Evolutionary conservation across 2,329 filamentous ascomycete genomes (phyloP).

Genomic region (Rutstroemia sp.): DNA sequence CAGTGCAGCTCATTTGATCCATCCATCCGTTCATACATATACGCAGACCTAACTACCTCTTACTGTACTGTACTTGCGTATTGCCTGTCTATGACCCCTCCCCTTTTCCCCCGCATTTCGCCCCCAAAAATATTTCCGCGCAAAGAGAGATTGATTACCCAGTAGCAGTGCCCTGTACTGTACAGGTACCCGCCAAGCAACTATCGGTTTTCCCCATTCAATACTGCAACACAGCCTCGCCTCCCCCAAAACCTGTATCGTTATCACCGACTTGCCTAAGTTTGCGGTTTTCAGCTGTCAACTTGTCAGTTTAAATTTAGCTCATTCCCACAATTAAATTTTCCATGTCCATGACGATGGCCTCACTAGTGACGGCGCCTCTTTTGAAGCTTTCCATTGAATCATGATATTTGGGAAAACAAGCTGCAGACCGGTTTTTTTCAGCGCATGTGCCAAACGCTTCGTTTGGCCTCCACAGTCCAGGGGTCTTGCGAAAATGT

Average conservation of each 20-base stretch:
- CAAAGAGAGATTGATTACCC: not conserved
- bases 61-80: too few species aligned
- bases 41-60: too few species aligned
- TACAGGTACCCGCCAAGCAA: not conserved
- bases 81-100: not conserved
- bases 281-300: slow-evolving; percentile 3
- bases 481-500: too few species aligned
- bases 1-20: not conserved
- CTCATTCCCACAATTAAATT: not conserved
- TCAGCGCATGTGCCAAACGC: too few species aligned
- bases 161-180: not conserved
- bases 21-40: not conserved
- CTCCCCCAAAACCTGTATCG: not conserved
- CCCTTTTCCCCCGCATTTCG: slow-evolving; percentile 6
- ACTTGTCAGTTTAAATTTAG: not conserved
- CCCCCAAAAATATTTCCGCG: not conserved
- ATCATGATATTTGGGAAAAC: not conserved
- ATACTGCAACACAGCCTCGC: slow-evolving; percentile 8
- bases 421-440: not conserved
- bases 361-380: not conserved
- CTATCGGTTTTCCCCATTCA: slow-evolving; percentile 2
- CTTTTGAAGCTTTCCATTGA: not conserved
- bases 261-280: not conserved
- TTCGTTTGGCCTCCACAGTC: too few species aligned
- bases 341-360: not conserved